Conservation (phyloP, 306 rosid genomes). For the Castanospermum australe region DNA sequence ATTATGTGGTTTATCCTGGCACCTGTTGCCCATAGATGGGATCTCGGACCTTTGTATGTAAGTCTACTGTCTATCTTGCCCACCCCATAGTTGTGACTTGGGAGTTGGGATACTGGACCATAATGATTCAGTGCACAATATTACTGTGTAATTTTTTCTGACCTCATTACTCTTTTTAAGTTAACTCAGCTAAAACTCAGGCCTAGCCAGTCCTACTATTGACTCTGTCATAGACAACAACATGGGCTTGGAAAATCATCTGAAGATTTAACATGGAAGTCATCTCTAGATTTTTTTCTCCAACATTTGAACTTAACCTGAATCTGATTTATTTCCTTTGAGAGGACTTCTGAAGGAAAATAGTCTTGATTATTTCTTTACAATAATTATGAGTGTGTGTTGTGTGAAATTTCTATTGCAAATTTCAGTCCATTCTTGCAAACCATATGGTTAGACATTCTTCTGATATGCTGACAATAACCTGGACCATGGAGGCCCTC, state of each 20-base stretch:
- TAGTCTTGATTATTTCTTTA: background rate
- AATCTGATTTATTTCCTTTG: background rate
- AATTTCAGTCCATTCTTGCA: background rate
- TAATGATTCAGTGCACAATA: background rate
- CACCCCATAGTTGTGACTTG: constrained; percentile 6
- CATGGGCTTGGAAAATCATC: background rate
- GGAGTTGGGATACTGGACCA: background rate
- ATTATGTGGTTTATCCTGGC: constrained; percentile 86
- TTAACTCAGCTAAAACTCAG: constrained; percentile 16
- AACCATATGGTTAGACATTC: constrained; percentile 3
- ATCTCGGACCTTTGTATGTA: constrained; percentile 91
- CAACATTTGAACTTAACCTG: background rate
- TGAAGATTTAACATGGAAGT: background rate
- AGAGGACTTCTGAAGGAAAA: background rate
- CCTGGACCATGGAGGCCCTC: background rate
- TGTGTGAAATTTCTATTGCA: background rate
- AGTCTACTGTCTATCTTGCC: constrained; percentile 28
- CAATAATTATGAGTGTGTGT: background rate
- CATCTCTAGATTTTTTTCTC: background rate
- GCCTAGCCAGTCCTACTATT: background rate
- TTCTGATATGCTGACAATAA: constrained; percentile 3
- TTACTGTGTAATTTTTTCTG: constrained; percentile 9
- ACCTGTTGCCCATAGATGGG: constrained; percentile 85
- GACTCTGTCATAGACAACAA: background rate
- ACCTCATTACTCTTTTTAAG: constrained; percentile 1